Percentiles rank a stretch among this genome's conserved stretches.
Conservation (phyloP, 371 early-diverging fungal genomes). For the Apophysomyces variabilis region DNA sequence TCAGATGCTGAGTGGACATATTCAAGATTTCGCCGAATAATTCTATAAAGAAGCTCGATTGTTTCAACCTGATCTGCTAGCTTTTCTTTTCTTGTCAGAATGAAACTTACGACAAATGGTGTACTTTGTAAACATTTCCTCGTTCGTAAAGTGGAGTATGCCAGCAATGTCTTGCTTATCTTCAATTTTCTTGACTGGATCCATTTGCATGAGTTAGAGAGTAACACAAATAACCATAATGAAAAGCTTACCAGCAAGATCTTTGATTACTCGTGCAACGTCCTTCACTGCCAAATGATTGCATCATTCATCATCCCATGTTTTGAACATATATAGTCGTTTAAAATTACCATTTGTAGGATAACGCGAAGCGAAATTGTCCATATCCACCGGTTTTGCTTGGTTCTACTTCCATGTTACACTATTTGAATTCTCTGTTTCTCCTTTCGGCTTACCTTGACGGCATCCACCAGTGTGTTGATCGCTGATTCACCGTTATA, state of each 20-base stretch:
- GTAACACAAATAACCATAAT: not conserved
- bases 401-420: slow-evolving; percentile 28
- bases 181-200: slow-evolving; percentile 42
- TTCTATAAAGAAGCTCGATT: slow-evolving; percentile 31
- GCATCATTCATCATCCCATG: not conserved
- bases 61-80: slow-evolving; percentile 9
- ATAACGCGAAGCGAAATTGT: slow-evolving; percentile 72
- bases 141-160: slow-evolving; percentile 71
- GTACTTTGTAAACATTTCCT: slow-evolving; percentile 77
- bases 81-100: not conserved
- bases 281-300: slow-evolving; percentile 55
- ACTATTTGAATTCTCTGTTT: not conserved
- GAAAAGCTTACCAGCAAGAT: slow-evolving; percentile 51
- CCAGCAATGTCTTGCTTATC: slow-evolving; percentile 58
- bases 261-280: slow-evolving; percentile 69
- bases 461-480: slow-evolving; percentile 69
- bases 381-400: slow-evolving; percentile 57
- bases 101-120: slow-evolving; percentile 70
- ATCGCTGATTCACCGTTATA: slow-evolving; percentile 79
- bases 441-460: slow-evolving; percentile 44
- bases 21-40: slow-evolving; percentile 56
- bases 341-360: slow-evolving; percentile 73
- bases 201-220: too few species aligned
- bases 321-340: too few species aligned
- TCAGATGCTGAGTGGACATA: slow-evolving; percentile 57